A percentile compares a stretch with the other conserved stretches of the same genome.
Evolutionary conservation across 192 early-diverging fungal species (phyloP).

Genomic region (Geosiphon pyriformis): DNA sequence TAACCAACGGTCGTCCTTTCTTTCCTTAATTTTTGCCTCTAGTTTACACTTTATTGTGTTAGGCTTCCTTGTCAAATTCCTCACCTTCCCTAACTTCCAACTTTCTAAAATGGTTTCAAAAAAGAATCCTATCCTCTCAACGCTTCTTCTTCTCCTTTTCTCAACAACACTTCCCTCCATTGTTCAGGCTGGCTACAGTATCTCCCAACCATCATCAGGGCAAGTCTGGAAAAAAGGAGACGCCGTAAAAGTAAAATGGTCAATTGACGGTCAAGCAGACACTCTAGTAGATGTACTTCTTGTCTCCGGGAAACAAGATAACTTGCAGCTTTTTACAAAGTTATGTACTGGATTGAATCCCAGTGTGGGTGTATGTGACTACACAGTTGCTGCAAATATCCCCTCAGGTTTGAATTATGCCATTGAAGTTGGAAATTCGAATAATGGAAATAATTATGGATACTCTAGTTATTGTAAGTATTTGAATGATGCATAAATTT

Average conservation of each 20-base stretch:
- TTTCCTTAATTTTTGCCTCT: too few relatives aligned
- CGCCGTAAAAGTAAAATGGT: background rate
- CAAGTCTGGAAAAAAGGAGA: background rate
- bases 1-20: too few relatives aligned
- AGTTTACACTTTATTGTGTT: too few relatives aligned
- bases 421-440: background rate
- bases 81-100: too few relatives aligned
- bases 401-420: slow-evolving; percentile 2
- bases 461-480: slow-evolving; percentile 15
- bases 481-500: too few relatives aligned
- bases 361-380: background rate
- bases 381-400: background rate
- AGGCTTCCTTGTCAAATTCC: too few relatives aligned
- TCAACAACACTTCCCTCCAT: background rate
- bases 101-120: too few relatives aligned
- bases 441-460: background rate
- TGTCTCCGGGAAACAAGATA: background rate
- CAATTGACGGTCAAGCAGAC: background rate
- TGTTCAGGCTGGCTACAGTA: background rate
- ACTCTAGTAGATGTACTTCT: background rate
- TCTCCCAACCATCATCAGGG: background rate
- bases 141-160: too few relatives aligned
- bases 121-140: too few relatives aligned
- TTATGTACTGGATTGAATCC: background rate
- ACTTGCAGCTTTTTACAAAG: background rate